Evolutionary conservation across 805 yeast genomes (phyloP).

Genomic region (Tetrapisispora iriomotensis): DNA sequence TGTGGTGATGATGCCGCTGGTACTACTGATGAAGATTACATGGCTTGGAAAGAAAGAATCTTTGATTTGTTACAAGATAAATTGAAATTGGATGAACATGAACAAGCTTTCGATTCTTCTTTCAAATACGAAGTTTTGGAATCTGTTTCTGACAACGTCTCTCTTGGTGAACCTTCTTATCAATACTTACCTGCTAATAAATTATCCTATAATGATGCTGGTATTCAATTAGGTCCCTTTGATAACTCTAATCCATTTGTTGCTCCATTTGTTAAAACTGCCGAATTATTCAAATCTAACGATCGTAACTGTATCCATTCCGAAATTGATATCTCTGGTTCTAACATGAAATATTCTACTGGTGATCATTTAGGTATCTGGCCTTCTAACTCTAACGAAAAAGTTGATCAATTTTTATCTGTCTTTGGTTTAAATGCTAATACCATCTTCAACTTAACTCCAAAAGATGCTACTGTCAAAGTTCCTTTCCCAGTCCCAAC

Average conservation of each 20-base stretch:
- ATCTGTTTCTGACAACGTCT: constrained; percentile 35
- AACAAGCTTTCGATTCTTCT: constrained; percentile 62
- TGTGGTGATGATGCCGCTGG: constrained; percentile 94
- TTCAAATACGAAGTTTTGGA: constrained; percentile 35
- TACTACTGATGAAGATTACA: constrained; percentile 87
- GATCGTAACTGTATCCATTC: constrained; percentile 80
- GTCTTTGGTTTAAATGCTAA: constrained; percentile 48
- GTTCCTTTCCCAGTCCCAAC: constrained; percentile 70
- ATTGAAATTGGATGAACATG: constrained; percentile 67
- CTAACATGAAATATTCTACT: constrained; percentile 76
- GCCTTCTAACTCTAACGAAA: constrained; percentile 81
- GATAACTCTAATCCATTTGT: constrained; percentile 74
- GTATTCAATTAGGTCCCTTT: constrained; percentile 58
- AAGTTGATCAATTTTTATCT: constrained; percentile 53
- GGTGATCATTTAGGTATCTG: constrained; percentile 95
- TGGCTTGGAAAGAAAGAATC: constrained; percentile 81
- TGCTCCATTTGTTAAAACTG: constrained; percentile 51
- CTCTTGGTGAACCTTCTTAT: constrained; percentile 73
- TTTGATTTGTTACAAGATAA: constrained; percentile 55
- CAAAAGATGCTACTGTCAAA: constrained; percentile 59
- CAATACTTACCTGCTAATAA: constrained; percentile 36
- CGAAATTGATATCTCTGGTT: constrained; percentile 71
- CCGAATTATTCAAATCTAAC: constrained; percentile 58
- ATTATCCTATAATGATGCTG: constrained; percentile 29
- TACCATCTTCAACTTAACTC: constrained; percentile 50